Base-by-base conservation (phyloP, 106 monocot genomes). In the Dactylorhiza incarnata region DNA sequence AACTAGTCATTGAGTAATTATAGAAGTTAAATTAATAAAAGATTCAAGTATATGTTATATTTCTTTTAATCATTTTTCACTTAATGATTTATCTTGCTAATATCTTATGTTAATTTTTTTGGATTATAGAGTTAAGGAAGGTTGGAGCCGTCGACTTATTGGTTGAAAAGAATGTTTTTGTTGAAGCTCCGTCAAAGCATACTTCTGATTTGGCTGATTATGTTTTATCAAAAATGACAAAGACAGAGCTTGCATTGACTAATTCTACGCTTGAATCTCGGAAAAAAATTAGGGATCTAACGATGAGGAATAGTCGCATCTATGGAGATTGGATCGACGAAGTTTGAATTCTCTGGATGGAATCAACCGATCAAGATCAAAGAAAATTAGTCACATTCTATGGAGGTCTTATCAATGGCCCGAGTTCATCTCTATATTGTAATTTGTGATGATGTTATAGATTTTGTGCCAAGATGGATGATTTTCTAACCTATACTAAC, bases 241-340 rank as follows among this genome's bases (percentile, higher is more conserved):
- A 16, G 69, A 22, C 9, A 58, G 20, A 58, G 58, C 5, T 7
- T 8, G 19, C 7, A 58, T 8, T 19, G 4, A 7, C n/a, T 46
- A 45, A 9, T 14, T 15, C 43, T 45, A 17, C n/a, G 5, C 7
- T 16, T 46, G 6, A 7, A 45, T 45, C 15, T 69, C 69, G 46
- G 12, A 15, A 15, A 19, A 70, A 70, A 10, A n/a, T 70, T 46
- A 70, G 69, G 45, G 17, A 5, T 46, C 69, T 70, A 17, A n/a
- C 69, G 1, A n/a, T 70, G 69, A 46, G n/a, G 15, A 70, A 70
- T 45, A 70, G 25, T 25, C 69, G 45, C 15, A 70, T 70, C 17
- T 70, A 70, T 70, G 69, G 69, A 4, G 46, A 70, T 46, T 70
- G 69, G 69, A 70, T 70, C 9, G 69, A 70, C 46, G 69, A 19